These are phyloP conservation scores for Phoma sp. DNA, from an alignment of 2,329 filamentous ascomycete species.

Conservation along the genomic window DNA sequence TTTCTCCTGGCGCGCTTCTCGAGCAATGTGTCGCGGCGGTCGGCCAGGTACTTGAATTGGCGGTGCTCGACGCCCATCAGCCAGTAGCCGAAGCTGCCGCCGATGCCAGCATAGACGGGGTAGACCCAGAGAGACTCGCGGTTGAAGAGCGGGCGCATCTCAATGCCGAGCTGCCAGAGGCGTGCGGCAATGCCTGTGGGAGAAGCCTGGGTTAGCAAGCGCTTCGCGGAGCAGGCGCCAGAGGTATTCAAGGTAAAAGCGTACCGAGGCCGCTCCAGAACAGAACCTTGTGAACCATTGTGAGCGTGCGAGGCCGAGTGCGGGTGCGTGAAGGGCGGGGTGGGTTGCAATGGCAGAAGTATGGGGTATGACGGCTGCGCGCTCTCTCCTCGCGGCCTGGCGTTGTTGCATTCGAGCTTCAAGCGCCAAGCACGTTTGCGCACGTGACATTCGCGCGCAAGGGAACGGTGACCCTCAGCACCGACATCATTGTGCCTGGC, in stretches of 20 bases:
- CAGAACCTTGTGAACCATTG: constrained; percentile 65
- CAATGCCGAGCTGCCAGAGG: constrained; percentile 96
- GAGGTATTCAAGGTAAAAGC: constrained; percentile 36
- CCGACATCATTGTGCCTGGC: constrained; percentile 1
- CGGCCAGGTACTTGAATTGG: constrained; percentile 76
- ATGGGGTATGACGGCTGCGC: constrained; percentile 21
- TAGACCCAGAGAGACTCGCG: constrained; percentile 86
- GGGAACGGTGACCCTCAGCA: constrained; percentile 18
- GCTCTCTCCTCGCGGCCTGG: constrained; percentile 12
- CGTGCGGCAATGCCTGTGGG: constrained; percentile 82
- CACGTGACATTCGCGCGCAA: not conserved
- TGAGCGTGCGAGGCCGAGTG: constrained; percentile 23
- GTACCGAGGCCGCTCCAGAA: constrained; percentile 94
- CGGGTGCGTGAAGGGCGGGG: constrained; percentile 6
- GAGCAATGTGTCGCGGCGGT: constrained; percentile 79
- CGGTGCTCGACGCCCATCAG: constrained; percentile 85
- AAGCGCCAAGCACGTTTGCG: constrained; percentile 21
- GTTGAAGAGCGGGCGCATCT: constrained; percentile 95
- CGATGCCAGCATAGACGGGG: constrained; percentile 83
- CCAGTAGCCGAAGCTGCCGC: constrained; percentile 96
- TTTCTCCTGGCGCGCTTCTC: constrained; percentile 87
- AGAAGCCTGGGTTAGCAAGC: constrained; percentile 29
- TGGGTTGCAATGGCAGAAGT: constrained; percentile 23
- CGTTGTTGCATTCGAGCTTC: constrained; percentile 1
- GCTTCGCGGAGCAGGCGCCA: constrained; percentile 18